Base-by-base conservation (phyloP, 106 monocot species). In the Acorus gramineus region DNA sequence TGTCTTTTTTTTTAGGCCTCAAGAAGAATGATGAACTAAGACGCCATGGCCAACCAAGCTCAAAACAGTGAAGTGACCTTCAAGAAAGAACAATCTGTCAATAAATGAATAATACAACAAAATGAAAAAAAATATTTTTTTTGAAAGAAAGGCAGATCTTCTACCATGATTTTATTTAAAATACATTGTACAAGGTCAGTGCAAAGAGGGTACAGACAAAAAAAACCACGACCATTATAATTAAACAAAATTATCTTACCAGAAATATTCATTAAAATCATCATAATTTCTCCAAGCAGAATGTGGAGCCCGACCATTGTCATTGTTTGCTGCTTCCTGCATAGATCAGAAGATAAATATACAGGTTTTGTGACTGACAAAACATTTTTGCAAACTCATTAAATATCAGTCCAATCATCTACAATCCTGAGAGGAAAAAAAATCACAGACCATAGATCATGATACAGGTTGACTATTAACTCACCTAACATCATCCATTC, bases 251-350 rank as follows among this genome's bases (percentile, higher is more conserved):
- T 42, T 8, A 7, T 52, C 5, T 58, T 63, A 98, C 87, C 91
- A 91, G 63, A 91, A 91, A 55, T 83, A 88, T 53, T 95, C 95
- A 57, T 95, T 95, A 56, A 95, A 95, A 73, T 95, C 95, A 82
- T 95, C 95, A 82, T 95, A 95, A 67, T 95, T 95, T 66, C 95
- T 87, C 95, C 95, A 95, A 28, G 79, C 86, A 67, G 95, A 95
- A 79, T 95, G 95, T 13, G 95, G 74, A 52, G 90, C 90, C 11
- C 78, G 84, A 0, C 95, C 95, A 77, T 87, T 82, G 50, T 90
- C 73, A 73, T 87, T 95, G 53, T 84, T 95, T 48, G 71, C 72
- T 44, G 87, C 83, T 67, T 87, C 87, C 87, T 87, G 62, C 49
- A 76, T 60, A 46, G 66, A 6, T n/a, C 42, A 75, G 28, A 12